A percentile compares a stretch with the other conserved stretches of the same genome.
Evolutionary conservation across 208 protist genomes (phyloP).

Genomic region (Kentomonas sorsogonicus): DNA sequence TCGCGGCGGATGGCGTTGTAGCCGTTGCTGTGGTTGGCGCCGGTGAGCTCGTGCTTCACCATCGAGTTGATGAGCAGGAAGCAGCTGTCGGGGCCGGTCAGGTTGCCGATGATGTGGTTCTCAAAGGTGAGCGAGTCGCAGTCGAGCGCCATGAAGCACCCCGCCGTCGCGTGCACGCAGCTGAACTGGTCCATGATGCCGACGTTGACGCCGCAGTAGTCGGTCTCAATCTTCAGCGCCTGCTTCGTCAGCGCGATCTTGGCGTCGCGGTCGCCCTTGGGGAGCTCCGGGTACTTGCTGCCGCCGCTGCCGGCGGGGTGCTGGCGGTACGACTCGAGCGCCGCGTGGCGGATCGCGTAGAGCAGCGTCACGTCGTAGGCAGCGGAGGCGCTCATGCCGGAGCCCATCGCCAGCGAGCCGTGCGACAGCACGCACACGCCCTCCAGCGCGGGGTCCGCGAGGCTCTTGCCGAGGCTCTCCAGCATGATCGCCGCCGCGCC

Average conservation of each 20-base stretch:
- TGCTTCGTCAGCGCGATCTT: slow-evolving; percentile 40
- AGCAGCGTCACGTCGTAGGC: slow-evolving; percentile 53
- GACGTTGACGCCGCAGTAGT: slow-evolving; percentile 72
- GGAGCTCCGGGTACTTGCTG: slow-evolving; percentile 27
- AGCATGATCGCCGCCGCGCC: slow-evolving; percentile 35
- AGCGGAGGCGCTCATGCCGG: slow-evolving; percentile 70
- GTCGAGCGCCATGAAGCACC: slow-evolving; percentile 63
- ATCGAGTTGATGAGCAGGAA: slow-evolving; percentile 68
- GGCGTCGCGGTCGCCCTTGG: slow-evolving; percentile 24
- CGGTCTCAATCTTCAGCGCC: slow-evolving; percentile 63
- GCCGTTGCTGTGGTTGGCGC: slow-evolving; percentile 27
- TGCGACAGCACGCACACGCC: slow-evolving; percentile 50
- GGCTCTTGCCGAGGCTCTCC: slow-evolving; percentile 27
- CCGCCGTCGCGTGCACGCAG: slow-evolving; percentile 57
- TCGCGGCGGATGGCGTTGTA: slow-evolving; percentile 54
- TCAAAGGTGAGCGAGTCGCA: slow-evolving; percentile 57
- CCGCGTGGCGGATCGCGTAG: slow-evolving; percentile 29
- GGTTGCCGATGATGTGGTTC: slow-evolving; percentile 38
- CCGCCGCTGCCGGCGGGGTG: slow-evolving; percentile 5
- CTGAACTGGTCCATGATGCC: slow-evolving; percentile 90
- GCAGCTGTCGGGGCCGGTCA: slow-evolving; percentile 37
- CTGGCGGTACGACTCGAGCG: slow-evolving; percentile 17
- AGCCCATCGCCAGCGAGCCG: slow-evolving; percentile 59
- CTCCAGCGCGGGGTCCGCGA: slow-evolving; percentile 32
- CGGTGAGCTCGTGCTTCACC: slow-evolving; percentile 50